Percentiles rank a stretch among this genome's conserved stretches.
phyloP scores from a whole-genome alignment of 768 basidiomycete genomes.

The Chalciporus chontae region DNA sequence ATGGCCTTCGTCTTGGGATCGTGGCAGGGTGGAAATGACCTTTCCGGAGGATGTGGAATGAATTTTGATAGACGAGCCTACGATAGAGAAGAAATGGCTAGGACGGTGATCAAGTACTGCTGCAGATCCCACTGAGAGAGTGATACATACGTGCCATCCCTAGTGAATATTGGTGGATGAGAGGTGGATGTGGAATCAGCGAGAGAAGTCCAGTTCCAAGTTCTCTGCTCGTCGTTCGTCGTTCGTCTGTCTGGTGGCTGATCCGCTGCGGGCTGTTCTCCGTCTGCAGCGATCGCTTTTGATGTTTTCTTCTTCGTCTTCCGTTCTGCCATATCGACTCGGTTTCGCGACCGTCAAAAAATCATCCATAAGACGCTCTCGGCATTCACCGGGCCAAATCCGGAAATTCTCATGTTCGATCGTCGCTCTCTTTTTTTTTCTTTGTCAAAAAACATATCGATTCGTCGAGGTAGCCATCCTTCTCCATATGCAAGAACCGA shows the following conservation, averaged over 20 bases:
- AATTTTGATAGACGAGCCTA: conserved; percentile 80
- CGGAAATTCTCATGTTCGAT: conserved; percentile 9
- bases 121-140: conserved; percentile 11
- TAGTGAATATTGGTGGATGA: conserved; percentile 77
- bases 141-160: conserved; percentile 71
- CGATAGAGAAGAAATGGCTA: conserved; percentile 88
- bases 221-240: conserved; percentile 10
- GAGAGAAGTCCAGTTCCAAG: conserved; percentile 63
- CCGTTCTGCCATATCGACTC: conserved; percentile 35
- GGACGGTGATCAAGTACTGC: conserved; percentile 7
- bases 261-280: conserved; percentile 19
- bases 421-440: background rate
- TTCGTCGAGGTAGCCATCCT: too few relatives aligned
- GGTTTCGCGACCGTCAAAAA: conserved; percentile 13
- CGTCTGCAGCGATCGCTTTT: conserved; percentile 28
- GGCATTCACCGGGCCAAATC: conserved; percentile 21
- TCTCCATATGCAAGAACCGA: too few relatives aligned
- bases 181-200: conserved; percentile 64
- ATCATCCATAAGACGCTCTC: conserved; percentile 21
- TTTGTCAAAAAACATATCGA: too few relatives aligned
- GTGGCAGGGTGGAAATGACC: conserved; percentile 78
- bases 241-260: conserved; percentile 8
- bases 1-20: conserved; percentile 39
- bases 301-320: conserved; percentile 47
- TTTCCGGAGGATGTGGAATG: conserved; percentile 76